Evolutionary conservation across 1,284 basidiomycete species (phyloP).

Genomic region (Microbotryum silenes-acaulis): DNA sequence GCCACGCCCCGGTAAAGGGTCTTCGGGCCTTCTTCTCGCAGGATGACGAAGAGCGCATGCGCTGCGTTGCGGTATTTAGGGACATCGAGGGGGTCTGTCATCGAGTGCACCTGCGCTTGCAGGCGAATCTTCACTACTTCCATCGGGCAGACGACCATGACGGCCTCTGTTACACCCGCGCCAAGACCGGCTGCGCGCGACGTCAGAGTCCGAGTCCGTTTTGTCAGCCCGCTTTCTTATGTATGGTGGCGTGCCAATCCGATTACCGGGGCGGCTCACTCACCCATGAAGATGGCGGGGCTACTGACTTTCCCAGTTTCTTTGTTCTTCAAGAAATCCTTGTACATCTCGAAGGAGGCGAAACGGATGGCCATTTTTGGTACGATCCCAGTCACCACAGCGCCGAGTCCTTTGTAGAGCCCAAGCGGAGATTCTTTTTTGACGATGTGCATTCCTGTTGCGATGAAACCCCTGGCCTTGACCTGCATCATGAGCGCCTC

Average conservation of each 20-base stretch:
- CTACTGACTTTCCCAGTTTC: conserved; percentile 66
- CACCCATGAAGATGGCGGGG: conserved; percentile 58
- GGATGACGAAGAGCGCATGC: conserved; percentile 90
- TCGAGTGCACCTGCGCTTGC: conserved; percentile 95
- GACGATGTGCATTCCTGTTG: conserved; percentile 83
- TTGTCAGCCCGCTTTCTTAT: background rate
- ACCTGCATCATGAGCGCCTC: conserved; percentile 49
- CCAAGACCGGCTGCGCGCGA: conserved; percentile 67
- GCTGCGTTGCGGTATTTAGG: conserved; percentile 95
- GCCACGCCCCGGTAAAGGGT: conserved; percentile 89
- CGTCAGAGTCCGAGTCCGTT: background rate
- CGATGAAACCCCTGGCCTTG: conserved; percentile 85
- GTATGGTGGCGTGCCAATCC: background rate
- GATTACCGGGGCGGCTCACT: conserved; percentile 4
- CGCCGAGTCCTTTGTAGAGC: conserved; percentile 92
- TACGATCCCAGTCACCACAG: conserved; percentile 94
- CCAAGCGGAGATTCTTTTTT: conserved; percentile 88
- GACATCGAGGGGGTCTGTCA: conserved; percentile 88
- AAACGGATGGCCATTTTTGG: conserved; percentile 99
- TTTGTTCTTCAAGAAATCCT: conserved; percentile 67
- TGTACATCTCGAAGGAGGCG: conserved; percentile 95
- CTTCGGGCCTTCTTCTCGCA: conserved; percentile 80
- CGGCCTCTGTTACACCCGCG: conserved; percentile 88
- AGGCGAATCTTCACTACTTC: conserved; percentile 98
- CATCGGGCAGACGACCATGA: conserved; percentile 95